phyloP scores from a whole-genome alignment of 2,329 filamentous ascomycete genomes.

The Aurifilum marmelostoma region DNA sequence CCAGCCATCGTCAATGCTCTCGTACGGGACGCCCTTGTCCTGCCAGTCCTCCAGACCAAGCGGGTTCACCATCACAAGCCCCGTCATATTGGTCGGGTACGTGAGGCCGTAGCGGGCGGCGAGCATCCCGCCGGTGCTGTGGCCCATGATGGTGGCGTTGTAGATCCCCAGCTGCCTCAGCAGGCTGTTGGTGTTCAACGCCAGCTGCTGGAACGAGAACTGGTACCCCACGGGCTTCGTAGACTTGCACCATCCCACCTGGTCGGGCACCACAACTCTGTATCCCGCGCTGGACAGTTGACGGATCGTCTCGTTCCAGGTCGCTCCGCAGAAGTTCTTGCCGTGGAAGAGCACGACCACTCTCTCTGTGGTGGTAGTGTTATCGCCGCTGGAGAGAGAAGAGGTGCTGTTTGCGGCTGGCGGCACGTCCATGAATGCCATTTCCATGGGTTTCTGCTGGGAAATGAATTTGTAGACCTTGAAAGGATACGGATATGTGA shows the following conservation, averaged over 20 bases:
- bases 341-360: conserved; percentile 55
- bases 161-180: conserved; percentile 12
- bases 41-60: conserved; percentile 60
- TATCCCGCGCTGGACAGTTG: conserved; percentile 49
- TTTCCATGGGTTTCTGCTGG: conserved; percentile 52
- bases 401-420: conserved; percentile 39
- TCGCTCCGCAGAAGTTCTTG: conserved; percentile 60
- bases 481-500: conserved; percentile 56
- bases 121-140: conserved; percentile 49
- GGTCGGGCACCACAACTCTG: conserved; percentile 57
- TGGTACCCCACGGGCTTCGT: conserved; percentile 55
- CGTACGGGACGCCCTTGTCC: conserved; percentile 52
- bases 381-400: background rate
- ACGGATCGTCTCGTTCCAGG: conserved; percentile 53
- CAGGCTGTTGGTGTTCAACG: conserved; percentile 50
- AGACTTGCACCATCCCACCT: conserved; percentile 62
- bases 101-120: conserved; percentile 53
- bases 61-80: conserved; percentile 54
- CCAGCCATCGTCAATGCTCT: conserved; percentile 45
- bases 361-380: conserved; percentile 34
- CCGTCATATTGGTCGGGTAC: conserved; percentile 48
- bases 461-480: conserved; percentile 52
- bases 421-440: conserved; percentile 59
- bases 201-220: conserved; percentile 55
- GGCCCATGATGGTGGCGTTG: conserved; percentile 51